Conservation (phyloP, 1,284 basidiomycete genomes). For the Apiotrichum sp. region DNA sequence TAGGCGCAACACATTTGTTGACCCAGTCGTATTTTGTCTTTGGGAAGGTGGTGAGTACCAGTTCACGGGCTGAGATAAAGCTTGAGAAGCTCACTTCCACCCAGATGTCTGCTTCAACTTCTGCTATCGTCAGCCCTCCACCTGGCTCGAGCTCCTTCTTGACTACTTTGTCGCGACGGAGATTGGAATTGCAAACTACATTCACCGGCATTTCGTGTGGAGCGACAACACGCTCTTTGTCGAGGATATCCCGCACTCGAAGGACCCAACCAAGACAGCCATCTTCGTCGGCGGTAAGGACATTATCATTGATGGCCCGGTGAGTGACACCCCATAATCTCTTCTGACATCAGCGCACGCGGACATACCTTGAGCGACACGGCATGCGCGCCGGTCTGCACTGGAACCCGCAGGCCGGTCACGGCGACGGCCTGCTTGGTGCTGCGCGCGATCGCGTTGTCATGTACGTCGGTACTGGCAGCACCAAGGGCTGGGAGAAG, state of each 20-base stretch:
- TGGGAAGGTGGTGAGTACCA: conserved; percentile 70
- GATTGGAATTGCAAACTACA: conserved; percentile 74
- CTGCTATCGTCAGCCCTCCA: conserved; percentile 58
- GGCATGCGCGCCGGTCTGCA: conserved; percentile 65
- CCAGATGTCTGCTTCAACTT: conserved; percentile 83
- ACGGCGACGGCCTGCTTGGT: conserved; percentile 65
- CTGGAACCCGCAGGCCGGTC: conserved; percentile 62
- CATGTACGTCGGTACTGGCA: conserved; percentile 55
- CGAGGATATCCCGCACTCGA: conserved; percentile 74
- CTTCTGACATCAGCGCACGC: conserved; percentile 55
- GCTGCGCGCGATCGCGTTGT: conserved; percentile 58
- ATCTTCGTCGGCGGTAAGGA: conserved; percentile 77
- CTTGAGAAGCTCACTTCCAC: neutral
- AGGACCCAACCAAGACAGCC: conserved; percentile 50
- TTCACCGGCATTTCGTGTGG: conserved; percentile 65
- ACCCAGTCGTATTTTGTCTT: conserved; percentile 72
- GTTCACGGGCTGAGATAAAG: too few relatives aligned
- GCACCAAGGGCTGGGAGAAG: conserved; percentile 31
- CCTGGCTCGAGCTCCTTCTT: conserved; percentile 72
- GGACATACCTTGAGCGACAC: conserved; percentile 62
- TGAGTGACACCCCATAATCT: conserved; percentile 34
- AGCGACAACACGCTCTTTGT: conserved; percentile 80
- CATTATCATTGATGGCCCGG: conserved; percentile 65
- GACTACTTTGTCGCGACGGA: conserved; percentile 80
- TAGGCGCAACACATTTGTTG: conserved; percentile 73